A percentile compares a stretch with the other conserved stretches of the same genome.
phyloP scores from a whole-genome alignment of 2,329 filamentous ascomycete genomes.

The Cercospora zeae-maydis region DNA sequence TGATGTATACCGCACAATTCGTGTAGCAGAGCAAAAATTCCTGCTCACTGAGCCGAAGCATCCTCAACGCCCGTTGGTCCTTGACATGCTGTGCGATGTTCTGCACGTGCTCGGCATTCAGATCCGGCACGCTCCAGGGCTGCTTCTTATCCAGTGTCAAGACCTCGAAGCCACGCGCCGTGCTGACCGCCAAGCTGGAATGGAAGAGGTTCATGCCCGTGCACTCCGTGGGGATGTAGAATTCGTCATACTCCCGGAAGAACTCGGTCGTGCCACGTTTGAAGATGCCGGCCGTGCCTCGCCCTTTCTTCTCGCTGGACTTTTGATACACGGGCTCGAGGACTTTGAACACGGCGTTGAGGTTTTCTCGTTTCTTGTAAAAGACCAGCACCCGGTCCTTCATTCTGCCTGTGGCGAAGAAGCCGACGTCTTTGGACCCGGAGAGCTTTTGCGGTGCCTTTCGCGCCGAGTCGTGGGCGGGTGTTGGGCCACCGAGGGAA shows the following conservation, averaged over 20 bases:
- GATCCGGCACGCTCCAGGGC: constrained; percentile 86
- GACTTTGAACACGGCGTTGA: constrained; percentile 92
- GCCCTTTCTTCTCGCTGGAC: constrained; percentile 73
- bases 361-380: constrained; percentile 86
- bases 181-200: constrained; percentile 85
- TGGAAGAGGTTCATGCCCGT: constrained; percentile 96
- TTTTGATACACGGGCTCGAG: constrained; percentile 95
- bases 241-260: constrained; percentile 97
- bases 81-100: constrained; percentile 82
- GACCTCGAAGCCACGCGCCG: constrained; percentile 88
- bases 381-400: constrained; percentile 93
- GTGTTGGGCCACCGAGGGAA: constrained; percentile 42
- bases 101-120: constrained; percentile 71
- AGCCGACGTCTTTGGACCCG: constrained; percentile 85
- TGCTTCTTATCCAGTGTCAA: constrained; percentile 97
- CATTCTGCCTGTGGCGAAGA: constrained; percentile 94
- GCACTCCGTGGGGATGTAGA: constrained; percentile 94
- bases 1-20: constrained; percentile 94
- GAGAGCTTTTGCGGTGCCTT: constrained; percentile 88
- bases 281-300: constrained; percentile 58
- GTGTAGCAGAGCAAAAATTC: constrained; percentile 90
- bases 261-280: constrained; percentile 78
- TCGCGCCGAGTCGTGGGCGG: constrained; percentile 65
- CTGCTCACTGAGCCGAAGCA: constrained; percentile 90
- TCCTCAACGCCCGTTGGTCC: constrained; percentile 81